Conservation (phyloP, 306 rosid genomes). For the Styphnolobium japonicum region DNA sequence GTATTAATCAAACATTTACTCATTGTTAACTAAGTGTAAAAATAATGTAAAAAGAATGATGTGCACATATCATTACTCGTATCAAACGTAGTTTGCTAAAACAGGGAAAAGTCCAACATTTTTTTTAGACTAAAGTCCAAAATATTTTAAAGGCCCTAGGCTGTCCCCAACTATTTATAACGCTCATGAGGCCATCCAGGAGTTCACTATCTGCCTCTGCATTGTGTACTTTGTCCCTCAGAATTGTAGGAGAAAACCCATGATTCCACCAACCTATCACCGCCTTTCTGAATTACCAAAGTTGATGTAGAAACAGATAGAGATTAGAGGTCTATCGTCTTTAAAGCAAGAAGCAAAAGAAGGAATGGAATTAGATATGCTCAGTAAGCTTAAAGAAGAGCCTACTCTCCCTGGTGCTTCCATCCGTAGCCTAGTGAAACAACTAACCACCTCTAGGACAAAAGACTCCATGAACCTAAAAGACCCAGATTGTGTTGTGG, state of each 20-base stretch:
- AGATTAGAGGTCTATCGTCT: slow-evolving; percentile 41
- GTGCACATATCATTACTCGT: no score
- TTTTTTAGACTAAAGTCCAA: slow-evolving; percentile 47
- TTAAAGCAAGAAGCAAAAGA: slow-evolving; percentile 25
- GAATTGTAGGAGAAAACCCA: slow-evolving; percentile 49
- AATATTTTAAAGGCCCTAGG: slow-evolving; percentile 53
- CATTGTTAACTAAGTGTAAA: no score
- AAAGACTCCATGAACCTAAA: slow-evolving; percentile 46
- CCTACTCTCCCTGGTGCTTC: slow-evolving; percentile 65
- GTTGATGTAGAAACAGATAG: slow-evolving; percentile 19
- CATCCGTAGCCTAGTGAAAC: slow-evolving; percentile 72
- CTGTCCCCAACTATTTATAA: slow-evolving; percentile 78
- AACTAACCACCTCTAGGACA: slow-evolving; percentile 58
- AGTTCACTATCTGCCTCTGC: slow-evolving; percentile 62
- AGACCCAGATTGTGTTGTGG: slow-evolving; percentile 28
- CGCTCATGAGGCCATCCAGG: slow-evolving; percentile 36
- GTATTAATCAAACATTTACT: no score
- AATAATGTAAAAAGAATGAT: no score
- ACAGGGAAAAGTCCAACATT: slow-evolving; percentile 47
- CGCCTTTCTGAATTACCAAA: slow-evolving; percentile 33
- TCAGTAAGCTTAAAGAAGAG: slow-evolving; percentile 40
- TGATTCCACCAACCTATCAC: slow-evolving; percentile 48
- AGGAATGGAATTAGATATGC: slow-evolving; percentile 49
- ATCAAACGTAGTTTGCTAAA: slow-evolving; percentile 54
- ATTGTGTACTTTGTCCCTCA: slow-evolving; percentile 53